phyloP scores from a whole-genome alignment of 306 rosid species.

The Cercis canadensis region DNA sequence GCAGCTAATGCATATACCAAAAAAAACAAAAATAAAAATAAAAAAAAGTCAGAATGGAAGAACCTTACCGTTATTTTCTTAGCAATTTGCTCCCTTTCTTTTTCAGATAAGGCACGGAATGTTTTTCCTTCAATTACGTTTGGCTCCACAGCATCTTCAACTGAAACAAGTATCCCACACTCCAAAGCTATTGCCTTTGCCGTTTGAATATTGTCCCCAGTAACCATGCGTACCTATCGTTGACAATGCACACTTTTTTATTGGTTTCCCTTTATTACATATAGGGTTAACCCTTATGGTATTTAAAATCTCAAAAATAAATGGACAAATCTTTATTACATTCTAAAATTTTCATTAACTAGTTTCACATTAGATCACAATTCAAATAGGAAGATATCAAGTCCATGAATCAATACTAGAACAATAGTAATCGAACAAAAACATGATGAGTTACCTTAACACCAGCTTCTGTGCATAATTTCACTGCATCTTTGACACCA shows the following conservation, averaged over 20 bases:
- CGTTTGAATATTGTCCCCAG: constrained; percentile 94
- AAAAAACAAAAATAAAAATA: constrained; percentile 1
- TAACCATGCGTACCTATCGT: constrained; percentile 94
- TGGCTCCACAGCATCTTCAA: constrained; percentile 77
- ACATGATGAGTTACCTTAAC: constrained; percentile 71
- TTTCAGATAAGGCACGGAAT: constrained; percentile 79
- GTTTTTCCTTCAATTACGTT: constrained; percentile 82
- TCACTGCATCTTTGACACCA: constrained; percentile 83
- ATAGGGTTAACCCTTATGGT: constrained; percentile 24
- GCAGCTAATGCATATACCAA: constrained; percentile 23
- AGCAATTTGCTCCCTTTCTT: constrained; percentile 78
- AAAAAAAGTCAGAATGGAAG: neutral
- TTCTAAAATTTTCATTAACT: constrained; percentile 3
- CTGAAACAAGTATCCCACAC: constrained; percentile 86
- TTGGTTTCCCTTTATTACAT: constrained; percentile 38
- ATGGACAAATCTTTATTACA: neutral
- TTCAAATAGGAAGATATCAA: constrained; percentile 24
- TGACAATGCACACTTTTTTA: constrained; percentile 24
- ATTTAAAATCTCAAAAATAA: constrained; percentile 28
- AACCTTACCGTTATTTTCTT: constrained; percentile 66
- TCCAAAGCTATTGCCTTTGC: constrained; percentile 96
- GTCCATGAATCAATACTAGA: constrained; percentile 25
- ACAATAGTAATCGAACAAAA: constrained; percentile 32
- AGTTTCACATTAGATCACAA: constrained; percentile 16
- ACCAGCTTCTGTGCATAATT: constrained; percentile 78